Conservation (phyloP, 1,139 yeast genomes). For the Lodderomyces theae region DNA sequence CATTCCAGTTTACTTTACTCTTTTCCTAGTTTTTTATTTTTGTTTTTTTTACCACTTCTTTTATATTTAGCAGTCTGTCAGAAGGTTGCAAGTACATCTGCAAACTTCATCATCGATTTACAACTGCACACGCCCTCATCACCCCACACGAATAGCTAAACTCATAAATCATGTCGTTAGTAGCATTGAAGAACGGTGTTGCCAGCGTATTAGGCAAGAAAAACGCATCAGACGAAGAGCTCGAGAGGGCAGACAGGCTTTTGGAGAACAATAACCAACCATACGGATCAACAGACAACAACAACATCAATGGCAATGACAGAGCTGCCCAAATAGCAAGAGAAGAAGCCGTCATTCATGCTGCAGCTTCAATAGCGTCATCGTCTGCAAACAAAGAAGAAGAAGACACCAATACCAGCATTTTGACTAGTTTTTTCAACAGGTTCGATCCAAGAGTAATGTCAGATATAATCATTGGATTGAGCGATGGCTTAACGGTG, state of each 20-base stretch:
- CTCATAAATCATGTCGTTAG: conserved; percentile 31
- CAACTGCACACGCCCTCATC: background rate
- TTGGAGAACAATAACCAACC: conserved; percentile 34
- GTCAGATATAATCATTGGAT: conserved; percentile 77
- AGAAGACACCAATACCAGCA: conserved; percentile 22
- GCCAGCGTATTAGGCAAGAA: conserved; percentile 22
- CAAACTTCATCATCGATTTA: background rate
- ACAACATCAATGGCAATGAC: conserved; percentile 17
- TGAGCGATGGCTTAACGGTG: conserved; percentile 78
- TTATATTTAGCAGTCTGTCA: no score
- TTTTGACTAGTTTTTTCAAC: conserved; percentile 34
- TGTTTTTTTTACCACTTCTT: no score
- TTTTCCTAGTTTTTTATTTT: no score
- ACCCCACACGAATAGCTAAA: background rate
- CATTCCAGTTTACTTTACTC: no score
- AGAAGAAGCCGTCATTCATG: conserved; percentile 38
- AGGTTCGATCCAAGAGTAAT: conserved; percentile 68
- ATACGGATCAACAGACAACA: conserved; percentile 35
- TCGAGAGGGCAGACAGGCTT: conserved; percentile 33
- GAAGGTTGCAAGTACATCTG: no score
- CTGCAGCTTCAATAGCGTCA: conserved; percentile 17
- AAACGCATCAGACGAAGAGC: conserved; percentile 28
- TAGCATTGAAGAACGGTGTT: conserved; percentile 39
- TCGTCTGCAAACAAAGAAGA: conserved; percentile 21
- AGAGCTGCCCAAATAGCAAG: conserved; percentile 37